Percentiles rank a stretch among this genome's conserved stretches.
Conservation (phyloP, 305 asterid species). For the Fraxinus angustifolia region DNA sequence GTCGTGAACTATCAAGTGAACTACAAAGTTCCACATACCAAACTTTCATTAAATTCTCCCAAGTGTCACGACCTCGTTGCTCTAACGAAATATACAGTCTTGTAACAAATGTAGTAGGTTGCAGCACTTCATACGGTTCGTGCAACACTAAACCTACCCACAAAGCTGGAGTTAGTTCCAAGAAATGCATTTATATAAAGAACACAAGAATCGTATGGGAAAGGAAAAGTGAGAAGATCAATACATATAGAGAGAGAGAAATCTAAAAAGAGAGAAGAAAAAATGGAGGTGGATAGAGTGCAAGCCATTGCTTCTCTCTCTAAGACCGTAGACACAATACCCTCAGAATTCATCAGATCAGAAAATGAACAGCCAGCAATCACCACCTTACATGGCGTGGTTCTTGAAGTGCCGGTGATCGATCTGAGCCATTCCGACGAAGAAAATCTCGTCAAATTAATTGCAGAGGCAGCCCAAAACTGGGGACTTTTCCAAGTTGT, state of each 20-base stretch:
- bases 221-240: background rate
- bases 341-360: slow-evolving; percentile 56
- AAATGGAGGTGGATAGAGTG: slow-evolving; percentile 49
- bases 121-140: background rate
- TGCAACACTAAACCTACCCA: background rate
- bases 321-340: slow-evolving; percentile 34
- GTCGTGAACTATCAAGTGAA: slow-evolving; percentile 5
- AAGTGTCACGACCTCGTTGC: background rate
- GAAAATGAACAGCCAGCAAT: slow-evolving; percentile 59
- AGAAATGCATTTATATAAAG: background rate
- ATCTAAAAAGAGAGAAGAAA: too few relatives aligned
- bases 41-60: background rate
- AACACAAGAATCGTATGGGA: background rate
- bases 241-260: background rate
- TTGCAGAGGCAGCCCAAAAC: slow-evolving; percentile 40
- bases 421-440: slow-evolving; percentile 32
- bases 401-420: slow-evolving; percentile 44
- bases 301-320: slow-evolving; percentile 35
- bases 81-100: background rate
- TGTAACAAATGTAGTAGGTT: background rate
- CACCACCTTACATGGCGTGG: slow-evolving; percentile 40
- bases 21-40: slow-evolving; percentile 6
- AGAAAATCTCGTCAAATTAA: slow-evolving; percentile 23
- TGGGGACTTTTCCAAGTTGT: slow-evolving; percentile 77
- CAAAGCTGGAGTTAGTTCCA: background rate